Evolutionary conservation across 805 yeast genomes (phyloP), one percentile per base, ranked within the genome.

Genomic region (Myxozyma geophila): DNA sequence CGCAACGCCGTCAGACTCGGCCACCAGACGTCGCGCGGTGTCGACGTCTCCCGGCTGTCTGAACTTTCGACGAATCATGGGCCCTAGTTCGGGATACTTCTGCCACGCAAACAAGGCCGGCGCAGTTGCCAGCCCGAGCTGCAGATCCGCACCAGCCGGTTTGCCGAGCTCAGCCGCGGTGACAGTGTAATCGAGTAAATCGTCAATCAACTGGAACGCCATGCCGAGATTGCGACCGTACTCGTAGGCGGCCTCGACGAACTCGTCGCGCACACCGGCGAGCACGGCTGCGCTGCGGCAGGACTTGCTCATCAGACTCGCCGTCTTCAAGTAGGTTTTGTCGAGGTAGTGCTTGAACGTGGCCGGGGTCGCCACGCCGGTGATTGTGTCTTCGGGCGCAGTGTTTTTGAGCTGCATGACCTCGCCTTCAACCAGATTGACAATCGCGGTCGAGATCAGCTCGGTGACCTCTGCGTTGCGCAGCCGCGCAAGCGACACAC

Each of bases 381-480:
- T 74, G 21, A 87, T 82, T 1, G 71, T 67, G 17, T 68, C 69
- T 64, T 74, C 74, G 48, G 88, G 78, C 7, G 92, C 95, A 0
- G 97, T 91, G 77, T 95, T 95, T 71, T 93, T 92, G 80, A 95
- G 83, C 78, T 95, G 99, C 98, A 95, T 95, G 75, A 95, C 93
- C 78, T 95, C 99, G 56, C 99, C 99, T 78, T 95, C 99, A 0
- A 95, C 98, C 64, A 95, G 81, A 74, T 95, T 95, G 12, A 98
- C 99, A 74, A 95, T 95, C 39, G 97, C 89, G 13, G 97, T 93
- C 2, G 98, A 92, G 79, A 95, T 85, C 66, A 95, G 81, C 78
- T 95, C 99, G 63, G 92, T 92, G 52, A 95, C 99, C 79, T 95
- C 98, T n/a, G 97, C 93, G 75, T 95, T 93, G 73, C 98, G 82